Evolutionary conservation across 1,284 basidiomycete genomes (phyloP), one percentile per base, ranked within the genome.

Genomic region (Cutaneotrichosporon cutaneum): DNA sequence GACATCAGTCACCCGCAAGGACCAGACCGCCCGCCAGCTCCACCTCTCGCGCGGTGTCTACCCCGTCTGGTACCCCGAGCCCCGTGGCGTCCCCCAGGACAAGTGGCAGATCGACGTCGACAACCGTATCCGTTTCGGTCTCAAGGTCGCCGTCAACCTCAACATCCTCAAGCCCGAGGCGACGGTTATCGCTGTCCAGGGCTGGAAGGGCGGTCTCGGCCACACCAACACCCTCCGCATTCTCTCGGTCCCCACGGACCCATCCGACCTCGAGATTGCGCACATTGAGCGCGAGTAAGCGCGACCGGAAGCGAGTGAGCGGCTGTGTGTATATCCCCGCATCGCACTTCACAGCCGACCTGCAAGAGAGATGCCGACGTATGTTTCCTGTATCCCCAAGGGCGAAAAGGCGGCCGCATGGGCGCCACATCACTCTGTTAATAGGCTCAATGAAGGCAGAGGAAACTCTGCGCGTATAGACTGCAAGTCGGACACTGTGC

Each of bases 71-170:
- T 99, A 98, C 84, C 84, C 89, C 44, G 92, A 96, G 82, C 89
- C 93, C 24, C 86, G 94, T 63, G 94, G 94, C 58, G 86, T 95
- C 70, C 85, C 86, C 66, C 84, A 85, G 58, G 86, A 90, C 75
- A 93, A 94, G 80, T 99, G 96, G 96, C 96, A 99, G 84, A 92
- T 87, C 60, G 96, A 99, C 80, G 95, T 97, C 42, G 76, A 80
- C 74, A 79, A 77, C 78, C 72, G 77, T 63, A 78, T 81, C 73
- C 72, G 79, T 70, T 66, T 42, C 75, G 96, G 94, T 68, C 85
- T 99, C 77, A 86, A 88, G 77, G 88, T 85, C 76, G 96, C 92
- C n/a, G 84, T 99, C 55, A 83, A 83, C 42, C 82, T 99, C 76
- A 89, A 90, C 69, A 87, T 99, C 77, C 88, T 99, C 82, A 87